A percentile compares a stretch with the other conserved stretches of the same genome.
Evolutionary conservation across 108 stramenopile genomes (phyloP).

Genomic region (Cyclotella sp.): DNA sequence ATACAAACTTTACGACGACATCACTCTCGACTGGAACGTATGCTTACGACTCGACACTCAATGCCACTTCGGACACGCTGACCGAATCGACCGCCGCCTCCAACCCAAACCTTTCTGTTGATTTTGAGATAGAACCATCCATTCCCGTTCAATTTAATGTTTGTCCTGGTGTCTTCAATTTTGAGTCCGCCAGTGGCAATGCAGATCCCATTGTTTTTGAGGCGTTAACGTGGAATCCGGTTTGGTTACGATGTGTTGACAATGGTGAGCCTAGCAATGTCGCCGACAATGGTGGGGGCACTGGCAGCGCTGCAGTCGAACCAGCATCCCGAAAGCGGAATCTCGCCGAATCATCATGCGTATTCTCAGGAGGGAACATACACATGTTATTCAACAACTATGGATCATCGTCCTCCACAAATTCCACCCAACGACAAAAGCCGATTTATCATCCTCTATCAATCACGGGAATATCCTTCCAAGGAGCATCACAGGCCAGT

Average conservation of each 20-base stretch:
- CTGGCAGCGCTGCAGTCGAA: too few species aligned
- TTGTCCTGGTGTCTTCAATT: background rate
- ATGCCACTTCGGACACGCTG: background rate
- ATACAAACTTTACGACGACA: background rate
- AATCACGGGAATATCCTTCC: slow-evolving; percentile 35
- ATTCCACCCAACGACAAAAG: slow-evolving; percentile 2
- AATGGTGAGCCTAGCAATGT: background rate
- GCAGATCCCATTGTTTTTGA: slow-evolving; percentile 8
- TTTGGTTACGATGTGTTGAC: slow-evolving; percentile 14
- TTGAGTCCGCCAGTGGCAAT: background rate
- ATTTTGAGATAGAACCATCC: slow-evolving; percentile 16
- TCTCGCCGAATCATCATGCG: background rate
- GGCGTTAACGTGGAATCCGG: background rate
- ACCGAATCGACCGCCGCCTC: background rate
- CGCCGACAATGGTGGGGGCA: too few species aligned
- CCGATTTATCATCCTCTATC: slow-evolving; percentile 9
- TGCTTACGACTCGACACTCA: background rate
- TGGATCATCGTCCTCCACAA: background rate
- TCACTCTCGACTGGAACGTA: background rate
- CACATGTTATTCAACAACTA: slow-evolving; percentile 15
- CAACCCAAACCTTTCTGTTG: background rate
- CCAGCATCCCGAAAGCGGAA: too few species aligned
- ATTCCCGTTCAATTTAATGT: slow-evolving; percentile 17
- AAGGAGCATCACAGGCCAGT: slow-evolving; percentile 20
- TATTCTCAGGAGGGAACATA: slow-evolving; percentile 9